Evolutionary conservation across 805 yeast species (phyloP), one percentile per base, ranked within the genome.

Genomic region (Wickerhamiella dianesei): DNA sequence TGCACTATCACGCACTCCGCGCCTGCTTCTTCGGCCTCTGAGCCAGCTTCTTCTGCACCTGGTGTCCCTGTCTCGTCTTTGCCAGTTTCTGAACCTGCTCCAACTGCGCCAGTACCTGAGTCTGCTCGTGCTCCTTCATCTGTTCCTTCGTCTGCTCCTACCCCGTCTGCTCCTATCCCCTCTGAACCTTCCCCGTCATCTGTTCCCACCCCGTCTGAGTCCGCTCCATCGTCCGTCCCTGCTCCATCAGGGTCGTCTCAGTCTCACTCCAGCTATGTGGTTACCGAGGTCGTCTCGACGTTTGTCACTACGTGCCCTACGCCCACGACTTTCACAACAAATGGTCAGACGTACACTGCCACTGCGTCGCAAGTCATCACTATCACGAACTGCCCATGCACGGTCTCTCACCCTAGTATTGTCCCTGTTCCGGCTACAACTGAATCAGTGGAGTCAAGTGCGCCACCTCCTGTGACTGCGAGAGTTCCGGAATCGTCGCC

Each of bases 341-440:
- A 47, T 19, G 47, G 45, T n/a, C 17, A 3, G 20, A 37, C 53
- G 2, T 46, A 40, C 44, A 51, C 50, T 3, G 48, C 40, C 29
- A 41, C 50, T 13, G 46, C 40, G 25, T 13, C 53, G 2, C 41
- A 46, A 3, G 42, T 43, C 18, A 16, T 51, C 3, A 50, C 54
- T 17, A 40, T 51, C 29, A 50, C 49, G n/a, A 46, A 51, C 47
- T 51, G 54, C 44, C 51, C 53, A 3, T 51, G 53, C 50, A 51
- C 54, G 2, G 5, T 41, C 16, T 43, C 48, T 12, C 43, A 13
- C 14, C 5, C 25, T 12, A 18, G 41, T 6, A 17, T 22, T 16
- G 17, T 36, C 8, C 17, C 39, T 6, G 39, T 9, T 5, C 9
- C 40, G 19, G 9, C 40, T 12, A 37, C 19, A 12, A 9, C 19